A percentile compares a stretch with the other conserved stretches of the same genome.
These are phyloP conservation scores for Sphagnum magellanicum DNA, from an alignment of 228 moss, liverwort and hornwort genomes.

Conservation along the genomic window DNA sequence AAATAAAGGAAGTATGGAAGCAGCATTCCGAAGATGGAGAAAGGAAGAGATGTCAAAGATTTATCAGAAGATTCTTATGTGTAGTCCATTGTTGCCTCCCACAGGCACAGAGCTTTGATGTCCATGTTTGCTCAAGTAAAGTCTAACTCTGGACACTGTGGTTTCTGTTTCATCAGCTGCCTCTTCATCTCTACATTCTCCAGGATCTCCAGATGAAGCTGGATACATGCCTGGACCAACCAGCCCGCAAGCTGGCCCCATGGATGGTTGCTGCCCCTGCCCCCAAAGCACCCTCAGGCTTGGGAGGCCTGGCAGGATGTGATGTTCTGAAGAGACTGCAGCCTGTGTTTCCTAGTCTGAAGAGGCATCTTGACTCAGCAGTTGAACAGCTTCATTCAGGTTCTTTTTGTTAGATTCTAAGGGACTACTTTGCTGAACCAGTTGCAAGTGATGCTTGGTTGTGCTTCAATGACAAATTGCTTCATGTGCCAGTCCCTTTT, in stretches of 20 bases:
- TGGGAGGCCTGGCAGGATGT: slow-evolving; percentile 43
- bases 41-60: too few relatives aligned
- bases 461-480: too few relatives aligned
- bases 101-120: too few relatives aligned
- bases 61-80: too few relatives aligned
- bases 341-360: slow-evolving; percentile 63
- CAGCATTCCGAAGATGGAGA: too few relatives aligned
- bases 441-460: too few relatives aligned
- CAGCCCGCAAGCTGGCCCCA: slow-evolving; percentile 68
- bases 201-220: slow-evolving; percentile 66
- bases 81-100: too few relatives aligned
- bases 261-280: slow-evolving; percentile 52
- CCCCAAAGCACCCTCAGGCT: slow-evolving; percentile 66
- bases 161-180: slow-evolving; percentile 41
- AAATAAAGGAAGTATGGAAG: too few relatives aligned
- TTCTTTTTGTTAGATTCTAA: slow-evolving; percentile 3
- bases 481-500: too few relatives aligned
- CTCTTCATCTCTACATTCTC: slow-evolving; percentile 63
- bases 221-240: slow-evolving; percentile 51
- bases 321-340: slow-evolving; percentile 55
- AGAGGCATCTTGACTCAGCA: slow-evolving; percentile 62
- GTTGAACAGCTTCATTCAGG: slow-evolving; percentile 56
- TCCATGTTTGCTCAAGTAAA: too few relatives aligned
- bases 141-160: not conserved
- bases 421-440: too few relatives aligned